phyloP scores from a whole-genome alignment of 2,329 filamentous ascomycete species.

The Hypoxylon sp. region DNA sequence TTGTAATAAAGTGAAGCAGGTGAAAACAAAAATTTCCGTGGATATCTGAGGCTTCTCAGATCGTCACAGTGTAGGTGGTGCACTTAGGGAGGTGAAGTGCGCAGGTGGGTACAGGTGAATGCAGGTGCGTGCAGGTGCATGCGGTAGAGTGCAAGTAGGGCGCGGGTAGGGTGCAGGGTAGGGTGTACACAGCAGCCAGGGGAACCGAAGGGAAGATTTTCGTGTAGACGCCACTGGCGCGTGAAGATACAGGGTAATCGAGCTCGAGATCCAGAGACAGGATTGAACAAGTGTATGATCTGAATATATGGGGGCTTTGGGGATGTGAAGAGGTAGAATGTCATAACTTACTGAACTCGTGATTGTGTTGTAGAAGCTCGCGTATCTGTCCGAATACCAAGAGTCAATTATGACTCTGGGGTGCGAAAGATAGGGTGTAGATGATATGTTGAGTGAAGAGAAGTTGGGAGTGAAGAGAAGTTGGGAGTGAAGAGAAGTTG shows the following conservation, averaged over 20 bases:
- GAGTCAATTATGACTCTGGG: not conserved
- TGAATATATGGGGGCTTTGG: not conserved
- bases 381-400: not conserved
- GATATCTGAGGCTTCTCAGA: not conserved
- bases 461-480: not conserved
- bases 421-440: not conserved
- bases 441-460: not conserved
- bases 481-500: not conserved
- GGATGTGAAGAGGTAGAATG: not conserved
- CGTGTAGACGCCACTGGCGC: not conserved
- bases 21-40: too few relatives aligned
- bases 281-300: not conserved
- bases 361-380: not conserved
- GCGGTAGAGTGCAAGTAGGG: not conserved
- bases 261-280: not conserved
- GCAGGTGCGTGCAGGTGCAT: not conserved
- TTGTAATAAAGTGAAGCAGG: not conserved
- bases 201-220: too few relatives aligned
- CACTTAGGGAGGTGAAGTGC: too few relatives aligned
- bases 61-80: too few relatives aligned
- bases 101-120: not conserved
- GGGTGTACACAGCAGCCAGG: too few relatives aligned
- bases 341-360: not conserved
- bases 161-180: too few relatives aligned
- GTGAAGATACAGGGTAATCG: not conserved